Evolutionary conservation across 2,329 filamentous ascomycete genomes (phyloP), one percentile per base, ranked within the genome.

Genomic region (Paramyrothecium sp.): DNA sequence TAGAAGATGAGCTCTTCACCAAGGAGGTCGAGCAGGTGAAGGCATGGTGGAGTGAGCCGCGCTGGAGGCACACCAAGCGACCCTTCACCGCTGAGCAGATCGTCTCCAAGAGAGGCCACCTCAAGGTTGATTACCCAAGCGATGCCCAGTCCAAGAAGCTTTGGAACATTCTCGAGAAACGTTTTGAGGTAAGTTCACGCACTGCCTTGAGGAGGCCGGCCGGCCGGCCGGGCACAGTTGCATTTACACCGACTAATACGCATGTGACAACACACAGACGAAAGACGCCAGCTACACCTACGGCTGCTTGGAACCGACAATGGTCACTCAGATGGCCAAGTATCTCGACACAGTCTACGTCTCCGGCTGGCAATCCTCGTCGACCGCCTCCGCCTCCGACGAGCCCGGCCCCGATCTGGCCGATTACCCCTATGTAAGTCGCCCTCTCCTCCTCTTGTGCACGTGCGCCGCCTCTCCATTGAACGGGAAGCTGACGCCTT

Each of bases 291-390:
- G 91, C 77, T 96, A 89, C 80, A 99, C 95, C 57, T 99, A 97
- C 72, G 95, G 95, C 69, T 98, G 95, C 78, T 83, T 99, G 63
- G 95, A 99, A 72, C 95, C 95, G 12, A 97, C 96, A 56, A 97
- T 97, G 91, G 85, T 99, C 73, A 98, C 95, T 26, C 95, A 99
- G 76, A 99, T 99, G 95, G 94, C 94, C 68, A 97, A 98, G 78
- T 98, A 96, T 75, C 84, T 99, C 61, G 95, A 99, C 72, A 99
- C 95, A 34, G 91, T 99, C 73, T 99, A 99, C 75, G 95, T 99
- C 61, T 98, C 95, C 55, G 95, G 95, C 63, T 99, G 95, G 95
- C 95, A 99, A 78, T 97, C 91, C 63, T 98, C 94, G 2, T 97
- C 93, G 22, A 99, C 95, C 8, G 95, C 95, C 53, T 97, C 94